Base-by-base conservation (phyloP, 257 asterid genomes). In the Nicotiana paniculata region DNA sequence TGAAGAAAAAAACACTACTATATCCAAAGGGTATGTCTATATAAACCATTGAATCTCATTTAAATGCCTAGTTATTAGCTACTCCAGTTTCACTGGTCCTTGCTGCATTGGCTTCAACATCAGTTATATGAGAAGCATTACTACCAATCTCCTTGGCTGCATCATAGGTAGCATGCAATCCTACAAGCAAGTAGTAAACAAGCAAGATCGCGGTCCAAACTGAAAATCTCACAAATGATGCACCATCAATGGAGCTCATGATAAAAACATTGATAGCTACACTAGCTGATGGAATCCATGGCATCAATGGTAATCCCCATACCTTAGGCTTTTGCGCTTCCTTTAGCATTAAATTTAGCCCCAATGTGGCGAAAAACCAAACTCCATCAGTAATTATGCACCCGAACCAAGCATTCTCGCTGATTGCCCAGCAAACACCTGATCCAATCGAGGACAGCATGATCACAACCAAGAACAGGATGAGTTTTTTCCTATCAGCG, bases 241-340 rank as follows among this genome's bases (percentile, higher is more conserved):
- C 69, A 24, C 83, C 78, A 26, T 85, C 90, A 24, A 87, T 76
- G 24, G 90, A 87, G 58, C 88, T 83, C 86, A 87, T 82, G 59
- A 84, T 85, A 67, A 87, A 85, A 77, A 85, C 82, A 77, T 87
- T 87, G 8, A 85, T 80, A 32, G 90, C 90, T 30, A 87, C 64
- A 12, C 86, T 82, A n/a, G 84, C 69, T 11, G 90, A 87, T 62
- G 90, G 90, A 67, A 87, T 66, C 90, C 90, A 87, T 3, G 90
- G 90, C 58, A 87, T 87, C 26, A 87, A 81, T 53, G 88, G 88
- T 33, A 81, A 77, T 4, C 86, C 90, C 90, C 88, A 87, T 13
- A 82, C 82, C 58, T 85, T 80, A 30, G 90, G 86, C 51, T 67
- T 70, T 68, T 85, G 58, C 72, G 84, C 86, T 37, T 87, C 83